A percentile compares a stretch with the other conserved stretches of the same genome.
phyloP scores from a whole-genome alignment of 2,329 filamentous ascomycete genomes.

The Aspergillus intermedius region DNA sequence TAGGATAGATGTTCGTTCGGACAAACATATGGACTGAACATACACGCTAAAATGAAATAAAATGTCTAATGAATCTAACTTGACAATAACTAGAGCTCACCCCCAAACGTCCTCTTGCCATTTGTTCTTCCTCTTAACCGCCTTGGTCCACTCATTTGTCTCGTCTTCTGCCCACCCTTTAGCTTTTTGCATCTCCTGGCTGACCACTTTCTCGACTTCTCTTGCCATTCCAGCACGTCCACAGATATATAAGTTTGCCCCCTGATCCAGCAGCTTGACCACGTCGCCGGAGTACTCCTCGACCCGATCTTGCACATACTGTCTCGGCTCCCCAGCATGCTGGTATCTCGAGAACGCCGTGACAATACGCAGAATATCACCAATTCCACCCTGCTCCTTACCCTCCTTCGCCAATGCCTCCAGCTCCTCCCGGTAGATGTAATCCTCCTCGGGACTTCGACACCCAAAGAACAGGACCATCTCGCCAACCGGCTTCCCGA shows the following conservation, averaged over 20 bases:
- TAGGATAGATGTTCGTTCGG: background rate
- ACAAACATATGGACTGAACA: background rate
- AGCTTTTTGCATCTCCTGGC: constrained; percentile 26
- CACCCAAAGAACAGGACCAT: constrained; percentile 41
- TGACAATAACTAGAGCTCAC: background rate
- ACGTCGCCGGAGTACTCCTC: constrained; percentile 23
- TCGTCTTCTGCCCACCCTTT: constrained; percentile 37
- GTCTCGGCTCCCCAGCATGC: constrained; percentile 7
- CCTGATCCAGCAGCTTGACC: constrained; percentile 29
- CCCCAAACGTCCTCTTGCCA: constrained; percentile 51
- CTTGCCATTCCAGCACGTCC: constrained; percentile 33
- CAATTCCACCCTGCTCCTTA: constrained; percentile 8
- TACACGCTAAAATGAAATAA: background rate
- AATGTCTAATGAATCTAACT: background rate
- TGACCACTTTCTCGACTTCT: constrained; percentile 37
- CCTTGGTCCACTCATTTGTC: constrained; percentile 42
- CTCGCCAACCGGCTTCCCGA: constrained; percentile 31
- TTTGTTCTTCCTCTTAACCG: constrained; percentile 45
- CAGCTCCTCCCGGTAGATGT: constrained; percentile 28
- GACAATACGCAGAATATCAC: constrained; percentile 13
- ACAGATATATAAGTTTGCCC: constrained; percentile 38
- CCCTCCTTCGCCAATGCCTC: constrained; percentile 11
- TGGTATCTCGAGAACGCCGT: constrained; percentile 23
- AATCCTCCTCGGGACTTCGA: constrained; percentile 31
- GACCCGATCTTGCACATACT: constrained; percentile 38